Evolutionary conservation across 1,139 yeast genomes (phyloP).

Genomic region (Magnusiomyces tetraspermus): DNA sequence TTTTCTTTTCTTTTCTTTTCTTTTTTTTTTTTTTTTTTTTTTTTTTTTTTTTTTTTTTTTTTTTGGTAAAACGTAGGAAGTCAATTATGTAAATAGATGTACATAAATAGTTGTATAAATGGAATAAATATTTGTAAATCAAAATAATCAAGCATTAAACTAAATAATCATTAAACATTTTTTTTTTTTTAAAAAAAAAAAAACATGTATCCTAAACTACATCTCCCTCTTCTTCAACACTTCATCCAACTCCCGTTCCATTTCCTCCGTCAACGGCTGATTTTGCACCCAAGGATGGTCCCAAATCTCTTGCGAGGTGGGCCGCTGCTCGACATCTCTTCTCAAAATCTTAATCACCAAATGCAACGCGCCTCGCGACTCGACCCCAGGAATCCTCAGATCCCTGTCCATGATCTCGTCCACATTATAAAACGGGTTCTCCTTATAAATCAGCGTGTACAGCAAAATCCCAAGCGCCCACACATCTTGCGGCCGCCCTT

Average conservation of each 20-base stretch:
- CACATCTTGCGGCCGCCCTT: slow-evolving; percentile 88
- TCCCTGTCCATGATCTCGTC: slow-evolving; percentile 93
- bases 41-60: too few species aligned
- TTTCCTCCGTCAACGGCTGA: neutral
- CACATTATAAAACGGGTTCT: slow-evolving; percentile 89
- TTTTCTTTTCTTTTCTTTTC: neutral
- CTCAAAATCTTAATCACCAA: slow-evolving; percentile 57
- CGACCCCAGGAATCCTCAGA: slow-evolving; percentile 53
- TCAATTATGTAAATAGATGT: too few species aligned
- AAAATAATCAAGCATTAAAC: too few species aligned
- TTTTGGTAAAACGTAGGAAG: too few species aligned
- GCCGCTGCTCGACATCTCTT: slow-evolving; percentile 55
- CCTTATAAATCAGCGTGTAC: slow-evolving; percentile 85
- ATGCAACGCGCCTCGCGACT: slow-evolving; percentile 45
- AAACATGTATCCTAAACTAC: too few species aligned
- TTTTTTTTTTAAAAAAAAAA: too few species aligned
- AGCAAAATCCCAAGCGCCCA: slow-evolving; percentile 93
- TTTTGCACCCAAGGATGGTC: slow-evolving; percentile 55
- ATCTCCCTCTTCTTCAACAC: neutral
- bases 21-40: too few species aligned
- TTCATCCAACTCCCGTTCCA: neutral
- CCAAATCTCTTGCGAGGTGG: slow-evolving; percentile 60
- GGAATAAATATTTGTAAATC: too few species aligned
- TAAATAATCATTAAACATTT: too few species aligned
- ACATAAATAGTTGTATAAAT: too few species aligned